Conservation (phyloP, 306 rosid species). For the Potentilla sterilis region DNA sequence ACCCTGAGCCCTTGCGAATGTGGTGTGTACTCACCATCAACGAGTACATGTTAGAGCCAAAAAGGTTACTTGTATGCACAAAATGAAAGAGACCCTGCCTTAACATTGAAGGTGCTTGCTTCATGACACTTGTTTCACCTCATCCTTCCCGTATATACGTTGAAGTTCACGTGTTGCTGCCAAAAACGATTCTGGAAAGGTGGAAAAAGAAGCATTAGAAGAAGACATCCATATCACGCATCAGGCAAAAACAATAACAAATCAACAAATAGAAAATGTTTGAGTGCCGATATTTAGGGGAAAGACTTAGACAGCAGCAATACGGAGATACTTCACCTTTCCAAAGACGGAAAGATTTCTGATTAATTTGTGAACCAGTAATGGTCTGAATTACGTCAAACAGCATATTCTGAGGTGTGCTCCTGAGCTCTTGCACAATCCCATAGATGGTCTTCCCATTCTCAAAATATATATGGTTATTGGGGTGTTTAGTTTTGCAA, state of each 20-base stretch:
- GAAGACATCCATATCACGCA: slow-evolving; percentile 10
- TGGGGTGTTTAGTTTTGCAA: slow-evolving; percentile 85
- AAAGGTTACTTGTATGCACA: slow-evolving; percentile 33
- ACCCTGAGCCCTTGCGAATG: slow-evolving; percentile 25
- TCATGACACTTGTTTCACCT: slow-evolving; percentile 42
- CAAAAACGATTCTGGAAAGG: slow-evolving; percentile 57
- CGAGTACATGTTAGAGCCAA: slow-evolving; percentile 33
- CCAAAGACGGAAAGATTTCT: slow-evolving; percentile 69
- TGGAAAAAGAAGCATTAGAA: slow-evolving; percentile 19
- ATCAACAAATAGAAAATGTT: not conserved
- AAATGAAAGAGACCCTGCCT: slow-evolving; percentile 30
- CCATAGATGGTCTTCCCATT: slow-evolving; percentile 83
- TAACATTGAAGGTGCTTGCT: slow-evolving; percentile 23
- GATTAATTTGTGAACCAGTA: slow-evolving; percentile 73
- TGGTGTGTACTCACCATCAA: slow-evolving; percentile 23
- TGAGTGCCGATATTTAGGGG: not conserved
- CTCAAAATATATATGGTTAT: slow-evolving; percentile 79
- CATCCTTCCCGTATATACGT: slow-evolving; percentile 60
- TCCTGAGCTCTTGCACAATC: slow-evolving; percentile 76
- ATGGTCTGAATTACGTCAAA: slow-evolving; percentile 74
- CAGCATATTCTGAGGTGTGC: slow-evolving; percentile 65
- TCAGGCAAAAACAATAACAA: not conserved
- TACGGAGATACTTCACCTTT: slow-evolving; percentile 41
- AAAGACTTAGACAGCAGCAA: slow-evolving; percentile 6
- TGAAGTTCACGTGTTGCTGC: slow-evolving; percentile 69